Conservation (phyloP, 176 grass and related monocot species). For the Bolboschoenus planiculmis region DNA sequence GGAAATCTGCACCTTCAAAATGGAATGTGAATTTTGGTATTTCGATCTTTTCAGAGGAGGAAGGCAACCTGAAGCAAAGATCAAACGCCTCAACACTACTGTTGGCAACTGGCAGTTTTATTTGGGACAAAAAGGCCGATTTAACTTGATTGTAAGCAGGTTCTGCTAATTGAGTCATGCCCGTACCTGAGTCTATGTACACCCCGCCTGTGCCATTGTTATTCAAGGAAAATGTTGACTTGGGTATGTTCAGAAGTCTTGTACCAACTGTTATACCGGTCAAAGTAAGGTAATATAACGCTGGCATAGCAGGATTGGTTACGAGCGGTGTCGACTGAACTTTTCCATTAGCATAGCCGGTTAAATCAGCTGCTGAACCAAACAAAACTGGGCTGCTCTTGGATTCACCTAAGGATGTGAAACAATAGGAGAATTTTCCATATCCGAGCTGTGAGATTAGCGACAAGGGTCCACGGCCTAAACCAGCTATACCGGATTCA, state of each 20-base stretch:
- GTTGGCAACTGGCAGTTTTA: constrained; percentile 27
- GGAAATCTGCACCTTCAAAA: constrained; percentile 36
- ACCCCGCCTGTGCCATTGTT: constrained; percentile 31
- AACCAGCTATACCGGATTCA: constrained; percentile 50
- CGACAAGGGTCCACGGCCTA: constrained; percentile 46
- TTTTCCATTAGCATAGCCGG: neutral
- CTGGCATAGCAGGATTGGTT: neutral
- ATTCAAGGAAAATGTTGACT: constrained; percentile 28
- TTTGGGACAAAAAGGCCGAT: constrained; percentile 36
- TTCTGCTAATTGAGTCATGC: constrained; percentile 27
- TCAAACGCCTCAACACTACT: neutral
- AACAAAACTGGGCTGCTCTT: constrained; percentile 48
- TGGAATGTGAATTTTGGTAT: constrained; percentile 47
- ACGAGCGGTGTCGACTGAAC: constrained; percentile 36
- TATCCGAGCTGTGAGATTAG: constrained; percentile 56
- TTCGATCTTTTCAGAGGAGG: neutral
- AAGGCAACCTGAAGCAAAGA: constrained; percentile 29
- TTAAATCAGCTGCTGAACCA: constrained; percentile 32
- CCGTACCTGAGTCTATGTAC: constrained; percentile 58
- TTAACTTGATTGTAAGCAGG: constrained; percentile 19
- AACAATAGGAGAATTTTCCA: constrained; percentile 52
- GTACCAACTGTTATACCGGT: constrained; percentile 43
- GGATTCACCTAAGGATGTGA: constrained; percentile 31
- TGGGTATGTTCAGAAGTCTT: constrained; percentile 25
- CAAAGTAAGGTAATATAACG: constrained; percentile 33